phyloP scores from a whole-genome alignment of 352 stramenopile genomes.

The Blastocystis sp. region DNA sequence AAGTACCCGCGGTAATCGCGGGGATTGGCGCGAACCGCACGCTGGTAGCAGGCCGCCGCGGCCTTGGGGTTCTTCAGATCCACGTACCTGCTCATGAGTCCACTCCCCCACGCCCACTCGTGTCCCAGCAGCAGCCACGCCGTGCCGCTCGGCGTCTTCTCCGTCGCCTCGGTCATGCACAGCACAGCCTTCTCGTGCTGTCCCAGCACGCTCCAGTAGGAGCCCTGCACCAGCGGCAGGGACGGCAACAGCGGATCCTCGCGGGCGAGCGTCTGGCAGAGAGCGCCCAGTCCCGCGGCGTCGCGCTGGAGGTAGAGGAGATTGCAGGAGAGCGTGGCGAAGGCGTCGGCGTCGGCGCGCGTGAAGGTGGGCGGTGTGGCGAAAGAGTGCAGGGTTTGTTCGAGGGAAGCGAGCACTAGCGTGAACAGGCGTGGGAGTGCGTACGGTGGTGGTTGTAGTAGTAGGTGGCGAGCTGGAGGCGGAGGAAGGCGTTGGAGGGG shows the following conservation, averaged over 20 bases:
- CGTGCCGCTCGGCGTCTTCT: background rate
- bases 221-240: constrained; percentile 28
- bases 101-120: background rate
- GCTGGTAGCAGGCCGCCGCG: constrained; percentile 18
- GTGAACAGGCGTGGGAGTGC: background rate
- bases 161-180: background rate
- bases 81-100: background rate
- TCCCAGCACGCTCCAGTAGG: constrained; percentile 59
- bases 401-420: background rate
- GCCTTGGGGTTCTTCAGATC: constrained; percentile 4
- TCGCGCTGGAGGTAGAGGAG: constrained; percentile 5
- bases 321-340: constrained; percentile 15
- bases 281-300: background rate
- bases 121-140: constrained; percentile 48
- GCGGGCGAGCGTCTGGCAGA: background rate
- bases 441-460: constrained; percentile 45
- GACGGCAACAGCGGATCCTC: background rate
- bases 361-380: background rate
- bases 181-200: constrained; percentile 33
- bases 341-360: background rate
- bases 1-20: constrained; percentile 54
- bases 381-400: background rate
- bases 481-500: background rate
- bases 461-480: background rate
- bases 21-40: background rate